Evolutionary conservation across 1,284 basidiomycete genomes (phyloP), one percentile per base, ranked within the genome.

Genomic region (Rhodotorula sp.): DNA sequence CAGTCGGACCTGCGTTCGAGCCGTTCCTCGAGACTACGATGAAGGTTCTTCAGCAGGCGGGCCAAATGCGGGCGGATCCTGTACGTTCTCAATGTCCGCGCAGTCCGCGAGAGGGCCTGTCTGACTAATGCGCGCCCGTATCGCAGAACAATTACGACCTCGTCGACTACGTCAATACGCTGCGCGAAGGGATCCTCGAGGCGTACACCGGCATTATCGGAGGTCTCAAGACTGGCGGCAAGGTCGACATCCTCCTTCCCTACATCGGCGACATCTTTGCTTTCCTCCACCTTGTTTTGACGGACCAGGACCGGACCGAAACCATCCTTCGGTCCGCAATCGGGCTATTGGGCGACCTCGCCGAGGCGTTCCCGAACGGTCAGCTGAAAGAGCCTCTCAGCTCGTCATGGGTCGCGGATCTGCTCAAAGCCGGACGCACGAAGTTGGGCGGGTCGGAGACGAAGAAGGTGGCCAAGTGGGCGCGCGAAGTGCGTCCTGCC

Each of bases 161-260:
- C 70, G 85, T 93, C 69, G 95, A 99, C 76, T 99, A 99, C 80
- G 91, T 97, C 68, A 87, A 88, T 71, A 87, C 87, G 63, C 85
- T 99, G 71, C 88, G 95, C 51, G 95, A 99, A 79, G 92, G 93
- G 55, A 97, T 99, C 74, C 84, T 97, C 52, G 96, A 99, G 81
- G 94, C 95, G 6, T 98, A 97, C 79, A 94, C 92, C 15, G 94
- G 96, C 58, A 90, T 98, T 73, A 88, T 97, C 68, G 90, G 91
- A 57, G 94, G 91, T 11, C 84, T 97, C 79, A 93, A 94, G 82
- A 87, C 88, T 73, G 90, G 89, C 8, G 86, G 89, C 49, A 89
- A 91, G 81, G 84, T 90, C 89, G 77, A 69, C 82, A 77, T 90
- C 39, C 85, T 98, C 66, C 83, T 92, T 44, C 86, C 89, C 20